Base-by-base conservation (phyloP, 192 early-diverging fungal species). In the Backusella psychrophila region DNA sequence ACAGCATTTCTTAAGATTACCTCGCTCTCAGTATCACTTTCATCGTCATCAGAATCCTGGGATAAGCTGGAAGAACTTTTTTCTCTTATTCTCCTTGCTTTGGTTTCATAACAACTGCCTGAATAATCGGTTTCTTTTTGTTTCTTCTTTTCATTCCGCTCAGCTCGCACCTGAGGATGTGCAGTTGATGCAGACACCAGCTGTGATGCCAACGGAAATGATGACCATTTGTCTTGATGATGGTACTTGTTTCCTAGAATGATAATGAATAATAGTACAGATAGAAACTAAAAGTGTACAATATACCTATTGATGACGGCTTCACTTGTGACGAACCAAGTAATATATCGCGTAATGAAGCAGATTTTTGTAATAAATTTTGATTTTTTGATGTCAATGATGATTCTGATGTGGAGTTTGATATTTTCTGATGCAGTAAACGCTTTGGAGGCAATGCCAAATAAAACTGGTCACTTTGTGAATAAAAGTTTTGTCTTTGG, bases 391-490 rank as follows among this genome's bases (percentile, higher is more conserved):
- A 63, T 14, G 21, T 23, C 7, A 29, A 63, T 26, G 56, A 26
- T 63, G 56, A 63, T 63, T 11, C 26, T 63, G 23, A 63, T 56
- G 19, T 23, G 19, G 53, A 26, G 21, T 56, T 56, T 29, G 56
- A 63, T 63, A 12, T 63, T 26, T 4, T 63, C 26, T 63, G 56
- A 12, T 12, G 21, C 26, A 63, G n/a, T 29, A 29, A 63, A 11
- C n/a, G 9, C 26, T 63, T 63, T 23, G 56, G 56, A 29, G 56
- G 56, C 9, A 63, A 63, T 63, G 56, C 56, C 23, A 63, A 63
- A 63, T 29, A 63, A 63, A 63, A 63, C 56, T 63, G 56, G 56
- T 63, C 56, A 63, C 23, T 63, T 63, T 63, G 56, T 63, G 56
- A 63, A 63, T 63, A n/a, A 26, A 63, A 63, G 12, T 29, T 23